Evolutionary conservation across 768 basidiomycete species (phyloP).

Genomic region (Hygrophorus russula): DNA sequence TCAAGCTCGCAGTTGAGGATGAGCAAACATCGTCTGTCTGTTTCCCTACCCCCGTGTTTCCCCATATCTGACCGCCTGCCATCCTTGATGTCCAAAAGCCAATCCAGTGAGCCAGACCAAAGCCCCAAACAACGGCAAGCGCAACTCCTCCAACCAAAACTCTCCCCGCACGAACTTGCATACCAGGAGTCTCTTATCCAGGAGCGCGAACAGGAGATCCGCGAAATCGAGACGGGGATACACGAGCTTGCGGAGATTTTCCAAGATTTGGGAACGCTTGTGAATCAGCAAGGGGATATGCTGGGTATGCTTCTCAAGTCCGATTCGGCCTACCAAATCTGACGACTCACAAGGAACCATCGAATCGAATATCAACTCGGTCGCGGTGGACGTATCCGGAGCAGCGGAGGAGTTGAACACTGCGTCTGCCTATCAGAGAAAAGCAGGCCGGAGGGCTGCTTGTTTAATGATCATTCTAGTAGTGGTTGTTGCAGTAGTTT

Average conservation of each 20-base stretch:
- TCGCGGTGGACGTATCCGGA: conserved; percentile 69
- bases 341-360: conserved; percentile 64
- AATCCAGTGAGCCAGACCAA: conserved; percentile 18
- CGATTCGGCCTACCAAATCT: not conserved
- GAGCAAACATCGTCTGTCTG: conserved; percentile 26
- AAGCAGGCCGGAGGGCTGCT: conserved; percentile 80
- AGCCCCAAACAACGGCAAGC: conserved; percentile 56
- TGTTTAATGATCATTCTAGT: conserved; percentile 85
- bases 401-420: conserved; percentile 82
- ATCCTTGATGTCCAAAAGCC: not conserved
- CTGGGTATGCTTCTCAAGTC: conserved; percentile 48
- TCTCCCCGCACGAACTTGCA: conserved; percentile 87
- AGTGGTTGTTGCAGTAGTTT: conserved; percentile 77
- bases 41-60: not conserved
- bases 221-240: conserved; percentile 94
- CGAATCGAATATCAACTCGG: conserved; percentile 83
- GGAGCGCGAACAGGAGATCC: conserved; percentile 90
- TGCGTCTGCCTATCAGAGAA: conserved; percentile 90
- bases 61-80: too few relatives aligned
- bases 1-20: conserved; percentile 77
- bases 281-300: conserved; percentile 91
- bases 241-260: conserved; percentile 96
- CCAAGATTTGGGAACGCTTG: conserved; percentile 88
- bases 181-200: conserved; percentile 93
- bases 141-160: conserved; percentile 54